phyloP scores from a whole-genome alignment of 2,329 filamentous ascomycete species.

The Fusarium sp. region DNA sequence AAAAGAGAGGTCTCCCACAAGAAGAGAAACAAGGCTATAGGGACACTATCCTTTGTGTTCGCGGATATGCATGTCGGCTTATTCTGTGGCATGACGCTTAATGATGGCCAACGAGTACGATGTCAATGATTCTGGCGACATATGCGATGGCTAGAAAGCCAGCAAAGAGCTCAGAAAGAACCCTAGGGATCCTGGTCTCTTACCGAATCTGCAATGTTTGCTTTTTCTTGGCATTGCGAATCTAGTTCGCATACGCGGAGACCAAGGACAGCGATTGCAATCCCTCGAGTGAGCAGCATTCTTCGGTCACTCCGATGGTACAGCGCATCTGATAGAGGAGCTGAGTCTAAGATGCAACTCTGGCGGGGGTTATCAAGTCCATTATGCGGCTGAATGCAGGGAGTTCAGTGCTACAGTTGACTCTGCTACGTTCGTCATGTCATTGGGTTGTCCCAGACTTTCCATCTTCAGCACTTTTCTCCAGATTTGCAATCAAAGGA shows the following conservation, averaged over 20 bases:
- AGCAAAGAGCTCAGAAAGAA: background rate
- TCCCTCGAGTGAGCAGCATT: background rate
- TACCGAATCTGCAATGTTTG: background rate
- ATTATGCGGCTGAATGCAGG: background rate
- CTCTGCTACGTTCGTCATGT: background rate
- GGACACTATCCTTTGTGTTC: background rate
- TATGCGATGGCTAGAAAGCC: background rate
- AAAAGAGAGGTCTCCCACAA: background rate
- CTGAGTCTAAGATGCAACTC: constrained; percentile 5
- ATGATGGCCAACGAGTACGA: background rate
- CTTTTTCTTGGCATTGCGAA: constrained; percentile 1
- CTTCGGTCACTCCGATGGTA: constrained; percentile 1
- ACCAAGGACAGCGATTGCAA: background rate
- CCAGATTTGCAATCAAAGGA: background rate
- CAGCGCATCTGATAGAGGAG: background rate
- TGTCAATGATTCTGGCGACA: background rate
- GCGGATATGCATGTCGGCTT: background rate
- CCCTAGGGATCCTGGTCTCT: background rate
- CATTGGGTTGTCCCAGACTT: background rate
- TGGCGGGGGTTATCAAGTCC: background rate
- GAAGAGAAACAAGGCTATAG: background rate
- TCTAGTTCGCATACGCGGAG: background rate
- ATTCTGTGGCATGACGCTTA: background rate
- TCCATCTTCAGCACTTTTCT: background rate
- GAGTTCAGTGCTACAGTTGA: background rate